phyloP scores from a whole-genome alignment of 2,329 filamentous ascomycete species.

The Pseudohalonectria lignicola region DNA sequence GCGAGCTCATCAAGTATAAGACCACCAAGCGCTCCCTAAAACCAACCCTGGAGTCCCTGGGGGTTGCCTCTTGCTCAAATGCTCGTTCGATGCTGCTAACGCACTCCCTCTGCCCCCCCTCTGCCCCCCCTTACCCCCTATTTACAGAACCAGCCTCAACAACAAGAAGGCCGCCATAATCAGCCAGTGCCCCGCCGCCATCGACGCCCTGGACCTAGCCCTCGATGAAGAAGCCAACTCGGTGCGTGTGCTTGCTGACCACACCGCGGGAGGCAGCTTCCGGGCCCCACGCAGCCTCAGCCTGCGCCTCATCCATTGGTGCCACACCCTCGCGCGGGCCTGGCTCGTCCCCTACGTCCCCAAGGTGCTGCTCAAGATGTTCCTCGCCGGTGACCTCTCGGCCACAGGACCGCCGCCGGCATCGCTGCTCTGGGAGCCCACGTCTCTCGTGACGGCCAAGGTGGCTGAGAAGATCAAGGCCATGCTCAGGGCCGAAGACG shows the following conservation, averaged over 20 bases:
- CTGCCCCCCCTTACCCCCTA: not conserved
- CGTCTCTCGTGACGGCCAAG: not conserved
- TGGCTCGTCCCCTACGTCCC: not conserved
- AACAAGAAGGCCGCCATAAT: not conserved
- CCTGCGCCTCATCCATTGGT: not conserved
- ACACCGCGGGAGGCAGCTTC: too few relatives aligned
- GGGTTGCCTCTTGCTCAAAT: not conserved
- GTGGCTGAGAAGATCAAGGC: not conserved
- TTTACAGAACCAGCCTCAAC: not conserved
- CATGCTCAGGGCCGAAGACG: not conserved
- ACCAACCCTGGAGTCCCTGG: not conserved
- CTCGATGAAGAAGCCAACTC: not conserved
- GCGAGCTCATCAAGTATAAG: not conserved
- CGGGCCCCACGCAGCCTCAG: not conserved
- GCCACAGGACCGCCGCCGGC: not conserved
- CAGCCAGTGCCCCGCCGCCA: not conserved
- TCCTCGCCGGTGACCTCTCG: not conserved
- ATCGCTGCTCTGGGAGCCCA: not conserved
- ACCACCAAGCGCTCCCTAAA: not conserved
- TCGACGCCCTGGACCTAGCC: conserved; percentile 1
- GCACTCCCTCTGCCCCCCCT: not conserved
- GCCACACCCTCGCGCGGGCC: not conserved
- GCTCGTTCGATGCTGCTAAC: not conserved
- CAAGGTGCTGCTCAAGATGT: not conserved
- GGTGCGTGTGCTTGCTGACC: not conserved